Base-by-base conservation (phyloP, 257 asterid species). In the Fraxinus quadrangulata region DNA sequence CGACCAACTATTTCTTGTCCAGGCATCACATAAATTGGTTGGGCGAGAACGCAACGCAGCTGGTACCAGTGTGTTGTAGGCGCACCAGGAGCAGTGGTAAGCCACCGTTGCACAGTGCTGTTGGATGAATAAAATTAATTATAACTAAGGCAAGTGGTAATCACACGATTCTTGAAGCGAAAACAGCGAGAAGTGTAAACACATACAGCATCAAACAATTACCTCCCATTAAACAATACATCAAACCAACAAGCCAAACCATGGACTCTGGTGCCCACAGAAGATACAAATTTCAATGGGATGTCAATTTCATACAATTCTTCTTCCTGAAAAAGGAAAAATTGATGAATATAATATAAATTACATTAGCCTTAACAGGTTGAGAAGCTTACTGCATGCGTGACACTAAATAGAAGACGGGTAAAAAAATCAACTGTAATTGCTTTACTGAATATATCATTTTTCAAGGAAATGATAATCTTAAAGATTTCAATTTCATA, bases 241-340 rank as follows among this genome's bases (percentile, higher is more conserved):
- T 96, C 99, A 78, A 96, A 96, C 99, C 99, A 96, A 86, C 99
- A 96, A 23, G 99, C 99, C 81, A 96, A 80, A 73, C 99, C 99
- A 74, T 96, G 98, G 80, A 96, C 83, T 87, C 98, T 89, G 79
- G 99, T 81, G 79, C 98, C 97, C 76, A 90, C 85, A 16, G 97
- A 76, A 71, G 99, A 85, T 47, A 83, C 78, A 63, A 92, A 96
- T 69, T 78, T 93, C 84, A 96, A 79, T 6, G 99, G 99, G 80
- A 96, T 81, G 72, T 96, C 95, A 70, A 96, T 86, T 83, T 96
- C 98, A 68, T 92, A 96, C 67, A 96, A 80, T 7, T 96, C 99
- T 84, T 96, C 99, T 84, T 96, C 99, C 99, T 96, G 94, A 74
- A 39, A 24, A 37, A 63, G 56, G 51, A 66, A 61, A 21, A 67